Percentiles rank a stretch among this genome's conserved stretches.
These are phyloP conservation scores for Trypanosoma conorhini DNA, from an alignment of 208 protist genomes.

Conservation along the genomic window DNA sequence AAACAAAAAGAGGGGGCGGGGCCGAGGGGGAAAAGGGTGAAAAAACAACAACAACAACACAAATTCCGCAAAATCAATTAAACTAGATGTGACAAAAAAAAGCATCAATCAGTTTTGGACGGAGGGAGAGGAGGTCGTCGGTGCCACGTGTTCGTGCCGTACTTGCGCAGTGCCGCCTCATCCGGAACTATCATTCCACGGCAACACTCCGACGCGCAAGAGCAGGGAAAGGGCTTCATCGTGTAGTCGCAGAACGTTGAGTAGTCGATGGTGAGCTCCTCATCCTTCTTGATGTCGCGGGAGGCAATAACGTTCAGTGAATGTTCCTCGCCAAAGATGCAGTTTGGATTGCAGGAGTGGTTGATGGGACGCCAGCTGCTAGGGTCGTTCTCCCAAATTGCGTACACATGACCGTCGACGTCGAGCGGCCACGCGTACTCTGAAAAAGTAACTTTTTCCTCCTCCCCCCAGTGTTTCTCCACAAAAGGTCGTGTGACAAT, in stretches of 20 bases:
- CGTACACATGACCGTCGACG: conserved; percentile 82
- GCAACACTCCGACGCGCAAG: conserved; percentile 63
- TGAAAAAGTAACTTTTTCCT: conserved; percentile 60
- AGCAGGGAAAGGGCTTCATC: conserved; percentile 86
- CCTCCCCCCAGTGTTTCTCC: conserved; percentile 46
- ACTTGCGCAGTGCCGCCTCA: conserved; percentile 48
- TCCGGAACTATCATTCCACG: conserved; percentile 63
- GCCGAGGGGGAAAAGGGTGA: no score
- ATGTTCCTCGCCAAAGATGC: conserved; percentile 72
- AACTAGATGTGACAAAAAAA: not conserved
- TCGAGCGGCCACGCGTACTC: conserved; percentile 91
- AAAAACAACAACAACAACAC: no score
- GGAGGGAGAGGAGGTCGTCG: conserved; percentile 35
- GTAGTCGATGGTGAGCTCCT: conserved; percentile 90
- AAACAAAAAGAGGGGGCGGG: not conserved
- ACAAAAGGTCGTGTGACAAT: conserved; percentile 75
- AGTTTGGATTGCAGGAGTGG: conserved; percentile 88
- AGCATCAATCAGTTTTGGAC: conserved; percentile 4
- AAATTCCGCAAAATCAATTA: no score
- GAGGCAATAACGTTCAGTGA: conserved; percentile 87
- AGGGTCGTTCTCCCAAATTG: conserved; percentile 82
- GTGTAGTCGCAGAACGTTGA: conserved; percentile 88
- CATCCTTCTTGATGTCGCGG: conserved; percentile 59
- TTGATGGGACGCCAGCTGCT: conserved; percentile 83
- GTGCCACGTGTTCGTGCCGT: conserved; percentile 71